Conservation (phyloP, 2,329 filamentous ascomycete species). For the Cytospora paraplurivora region DNA sequence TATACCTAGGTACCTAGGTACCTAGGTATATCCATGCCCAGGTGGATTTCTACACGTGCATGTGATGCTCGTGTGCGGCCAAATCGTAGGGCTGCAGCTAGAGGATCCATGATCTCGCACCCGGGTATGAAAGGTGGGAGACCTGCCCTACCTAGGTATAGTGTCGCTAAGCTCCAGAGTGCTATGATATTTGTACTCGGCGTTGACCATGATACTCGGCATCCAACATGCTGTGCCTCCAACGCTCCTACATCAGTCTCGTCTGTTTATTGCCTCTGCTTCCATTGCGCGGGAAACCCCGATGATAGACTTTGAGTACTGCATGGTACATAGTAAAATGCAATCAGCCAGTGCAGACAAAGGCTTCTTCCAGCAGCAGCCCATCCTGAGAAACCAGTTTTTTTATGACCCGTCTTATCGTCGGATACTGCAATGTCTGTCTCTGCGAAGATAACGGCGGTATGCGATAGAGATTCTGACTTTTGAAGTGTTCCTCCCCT, state of each 20-base stretch:
- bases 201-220: neutral
- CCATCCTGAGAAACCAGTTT: conserved; percentile 57
- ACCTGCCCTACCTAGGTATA: no score
- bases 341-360: neutral
- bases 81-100: no score
- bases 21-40: no score
- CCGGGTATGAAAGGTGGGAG: no score
- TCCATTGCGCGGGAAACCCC: neutral
- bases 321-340: neutral
- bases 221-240: neutral
- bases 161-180: no score
- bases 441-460: conserved; percentile 30
- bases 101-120: no score
- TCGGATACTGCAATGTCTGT: conserved; percentile 52
- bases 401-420: conserved; percentile 56
- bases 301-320: neutral
- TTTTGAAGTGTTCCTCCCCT: conserved; percentile 52
- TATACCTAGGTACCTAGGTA: neutral
- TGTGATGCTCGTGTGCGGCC: no score
- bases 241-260: neutral
- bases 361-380: conserved; percentile 60
- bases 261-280: neutral
- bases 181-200: neutral
- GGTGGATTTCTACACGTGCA: no score
- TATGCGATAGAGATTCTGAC: conserved; percentile 10